Base-by-base conservation (phyloP, 768 basidiomycete genomes). In the Phaeotremella skinneri region DNA sequence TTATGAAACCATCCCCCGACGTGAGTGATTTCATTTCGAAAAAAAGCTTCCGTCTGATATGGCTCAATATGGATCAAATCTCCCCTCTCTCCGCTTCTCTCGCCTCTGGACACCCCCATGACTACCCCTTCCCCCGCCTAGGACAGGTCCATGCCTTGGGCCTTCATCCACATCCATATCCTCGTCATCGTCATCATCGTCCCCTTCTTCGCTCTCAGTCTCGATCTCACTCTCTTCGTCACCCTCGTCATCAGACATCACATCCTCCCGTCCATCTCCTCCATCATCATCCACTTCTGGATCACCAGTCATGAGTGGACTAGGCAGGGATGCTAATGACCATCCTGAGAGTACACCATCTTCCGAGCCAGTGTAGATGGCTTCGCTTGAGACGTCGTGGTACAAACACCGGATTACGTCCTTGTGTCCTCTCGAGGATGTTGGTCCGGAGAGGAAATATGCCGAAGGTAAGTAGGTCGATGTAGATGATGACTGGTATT, bases 361-460 rank as follows among this genome's bases (percentile, higher is more conserved):
- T 63, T 77, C 76, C 13, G 74, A 77, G 1, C 76, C 76, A 6
- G 74, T 75, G 59, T 77, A 77, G 2, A 77, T 39, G 3, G 72
- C 76, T 52, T 71, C 62, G 55, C 66, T 71, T 23, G 52, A 41
- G 23, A 64, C 30, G 45, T 74, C 72, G 58, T 77, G 74, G 47
- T 69, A 72, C 39, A 77, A 30, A 43, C 69, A 60, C 32, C 76
- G 55, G 23, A 77, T 61, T 37, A 77, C 76, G 59, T 75, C 76
- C 56, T 67, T 66, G 59, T 77, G 76, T 13, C 74, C 74, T 21
- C 64, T 30, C 9, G 49, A n/a, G 14, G 51, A 32, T 0, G 56
- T 59, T 21, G 68, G 66, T 7, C 61, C 64, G 16, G 73, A 57
- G 16, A 64, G 59, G 56, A 77, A 61, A 58, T 62, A 75, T 17